phyloP scores from a whole-genome alignment of 441 rosid species.

The Hura crepitans region DNA sequence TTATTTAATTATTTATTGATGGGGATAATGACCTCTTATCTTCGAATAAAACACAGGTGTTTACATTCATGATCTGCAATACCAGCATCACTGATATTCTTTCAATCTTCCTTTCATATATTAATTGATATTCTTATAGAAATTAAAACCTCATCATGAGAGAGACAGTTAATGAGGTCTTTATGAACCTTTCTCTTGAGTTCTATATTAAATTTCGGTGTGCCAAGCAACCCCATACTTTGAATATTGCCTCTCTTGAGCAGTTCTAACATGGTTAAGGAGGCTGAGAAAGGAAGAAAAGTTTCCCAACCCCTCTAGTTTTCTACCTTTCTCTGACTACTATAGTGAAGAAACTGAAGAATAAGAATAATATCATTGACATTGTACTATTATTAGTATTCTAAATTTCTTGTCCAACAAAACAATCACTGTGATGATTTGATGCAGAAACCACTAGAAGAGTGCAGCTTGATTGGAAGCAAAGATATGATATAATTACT shows the following conservation, averaged over 20 bases:
- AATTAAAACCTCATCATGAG: conserved; percentile 10
- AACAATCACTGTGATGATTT: conserved; percentile 7
- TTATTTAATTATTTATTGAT: neutral
- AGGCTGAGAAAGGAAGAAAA: no score
- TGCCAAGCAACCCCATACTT: no score
- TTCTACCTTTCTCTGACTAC: conserved; percentile 17
- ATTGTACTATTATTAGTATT: neutral
- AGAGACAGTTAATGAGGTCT: neutral
- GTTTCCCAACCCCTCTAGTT: no score
- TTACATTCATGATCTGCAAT: neutral
- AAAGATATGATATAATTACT: conserved; percentile 57
- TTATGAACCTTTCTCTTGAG: no score
- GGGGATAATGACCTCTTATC: neutral
- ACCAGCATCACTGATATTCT: no score
- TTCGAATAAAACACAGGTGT: conserved; percentile 1
- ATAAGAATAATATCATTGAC: neutral
- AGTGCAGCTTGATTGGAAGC: conserved; percentile 68
- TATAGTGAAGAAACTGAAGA: conserved; percentile 9
- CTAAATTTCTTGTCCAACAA: conserved; percentile 1
- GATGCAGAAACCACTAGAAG: conserved; percentile 46
- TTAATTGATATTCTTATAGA: neutral
- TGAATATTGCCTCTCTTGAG: conserved; percentile 12
- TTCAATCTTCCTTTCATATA: neutral
- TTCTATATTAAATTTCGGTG: no score
- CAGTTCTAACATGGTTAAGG: conserved; percentile 15